Evolutionary conservation across 371 early-diverging fungal species (phyloP).

Genomic region (Mucor piriformis): DNA sequence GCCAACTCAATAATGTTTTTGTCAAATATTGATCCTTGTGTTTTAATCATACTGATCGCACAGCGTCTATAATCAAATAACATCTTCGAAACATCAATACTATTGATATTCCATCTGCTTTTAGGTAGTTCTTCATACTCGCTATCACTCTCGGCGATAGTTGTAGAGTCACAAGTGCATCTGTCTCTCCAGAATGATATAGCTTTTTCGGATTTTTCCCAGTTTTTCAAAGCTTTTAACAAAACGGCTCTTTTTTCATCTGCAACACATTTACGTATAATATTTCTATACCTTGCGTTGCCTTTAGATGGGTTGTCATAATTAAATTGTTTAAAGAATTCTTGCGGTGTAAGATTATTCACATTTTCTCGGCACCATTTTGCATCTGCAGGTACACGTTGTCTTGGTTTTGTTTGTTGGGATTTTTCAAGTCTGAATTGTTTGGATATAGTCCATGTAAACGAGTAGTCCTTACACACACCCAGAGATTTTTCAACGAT

Average conservation of each 20-base stretch:
- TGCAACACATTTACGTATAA: background rate
- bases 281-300: background rate
- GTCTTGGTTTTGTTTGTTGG: no score
- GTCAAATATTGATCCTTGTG: background rate
- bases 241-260: background rate
- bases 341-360: constrained; percentile 7
- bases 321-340: background rate
- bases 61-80: constrained; percentile 3
- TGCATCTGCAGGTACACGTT: background rate
- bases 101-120: no score
- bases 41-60: background rate
- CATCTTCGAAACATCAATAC: constrained; percentile 4
- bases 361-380: background rate
- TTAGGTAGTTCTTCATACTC: background rate
- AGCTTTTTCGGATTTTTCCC: constrained; percentile 6
- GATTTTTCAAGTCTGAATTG: no score
- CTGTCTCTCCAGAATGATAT: constrained; percentile 4
- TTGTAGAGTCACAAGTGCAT: background rate
- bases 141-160: background rate
- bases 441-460: no score
- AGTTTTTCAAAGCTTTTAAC: background rate
- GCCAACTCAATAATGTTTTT: constrained; percentile 9
- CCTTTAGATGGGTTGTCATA: background rate
- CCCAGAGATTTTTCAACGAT: no score
- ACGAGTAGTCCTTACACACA: no score